These are phyloP conservation scores for Moricandia arvensis DNA, from an alignment of 345 rosid genomes.

Conservation along the genomic window DNA sequence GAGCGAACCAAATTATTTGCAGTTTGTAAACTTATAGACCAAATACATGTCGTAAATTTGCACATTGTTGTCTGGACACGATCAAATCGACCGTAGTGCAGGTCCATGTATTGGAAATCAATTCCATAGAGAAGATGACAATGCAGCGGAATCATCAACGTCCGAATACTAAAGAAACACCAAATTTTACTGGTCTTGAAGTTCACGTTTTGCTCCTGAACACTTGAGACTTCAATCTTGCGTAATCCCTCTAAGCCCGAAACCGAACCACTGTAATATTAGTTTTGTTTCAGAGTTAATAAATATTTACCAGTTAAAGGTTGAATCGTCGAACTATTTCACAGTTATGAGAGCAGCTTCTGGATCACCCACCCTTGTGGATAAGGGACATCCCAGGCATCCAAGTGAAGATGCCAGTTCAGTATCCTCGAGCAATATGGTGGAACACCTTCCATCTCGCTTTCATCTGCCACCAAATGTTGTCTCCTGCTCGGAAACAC, in stretches of 20 bases:
- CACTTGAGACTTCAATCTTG: neutral
- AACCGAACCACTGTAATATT: no score
- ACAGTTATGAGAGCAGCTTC: slow-evolving; percentile 51
- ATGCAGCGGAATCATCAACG: slow-evolving; percentile 1
- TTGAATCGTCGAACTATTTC: slow-evolving; percentile 36
- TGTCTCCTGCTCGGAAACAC: slow-evolving; percentile 59
- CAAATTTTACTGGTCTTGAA: neutral
- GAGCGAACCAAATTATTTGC: neutral
- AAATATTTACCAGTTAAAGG: slow-evolving; percentile 32
- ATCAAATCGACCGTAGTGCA: neutral
- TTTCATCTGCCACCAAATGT: no score
- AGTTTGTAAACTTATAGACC: neutral
- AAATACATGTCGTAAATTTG: neutral
- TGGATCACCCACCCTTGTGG: no score
- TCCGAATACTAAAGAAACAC: slow-evolving; percentile 16
- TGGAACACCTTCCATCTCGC: no score
- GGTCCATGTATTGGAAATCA: neutral
- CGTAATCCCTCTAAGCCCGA: no score
- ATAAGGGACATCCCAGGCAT: no score
- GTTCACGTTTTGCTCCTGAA: neutral
- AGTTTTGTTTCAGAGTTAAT: no score
- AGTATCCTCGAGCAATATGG: no score
- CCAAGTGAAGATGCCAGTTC: no score
- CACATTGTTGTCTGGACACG: neutral
- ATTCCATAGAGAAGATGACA: neutral